A percentile compares a stretch with the other conserved stretches of the same genome.
Evolutionary conservation across 352 stramenopile genomes (phyloP).

Genomic region (Phytophthora pistaciae): DNA sequence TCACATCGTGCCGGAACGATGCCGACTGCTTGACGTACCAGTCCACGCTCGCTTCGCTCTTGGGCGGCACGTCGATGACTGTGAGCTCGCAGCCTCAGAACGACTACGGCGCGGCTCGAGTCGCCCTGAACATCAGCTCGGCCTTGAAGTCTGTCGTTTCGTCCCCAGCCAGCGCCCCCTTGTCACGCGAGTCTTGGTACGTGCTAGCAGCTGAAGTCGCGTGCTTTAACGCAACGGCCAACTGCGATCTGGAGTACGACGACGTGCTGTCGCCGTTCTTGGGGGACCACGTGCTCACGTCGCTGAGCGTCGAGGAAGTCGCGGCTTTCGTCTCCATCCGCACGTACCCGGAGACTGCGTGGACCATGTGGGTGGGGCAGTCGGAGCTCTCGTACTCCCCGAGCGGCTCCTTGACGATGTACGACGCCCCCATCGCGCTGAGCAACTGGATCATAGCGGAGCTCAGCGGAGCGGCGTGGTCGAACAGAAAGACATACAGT

Average conservation of each 20-base stretch:
- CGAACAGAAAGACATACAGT: not conserved
- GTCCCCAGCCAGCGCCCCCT: no score
- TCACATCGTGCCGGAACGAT: not conserved
- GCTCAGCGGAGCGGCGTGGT: not conserved
- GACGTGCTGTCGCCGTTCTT: conserved; percentile 5
- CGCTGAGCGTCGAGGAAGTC: not conserved
- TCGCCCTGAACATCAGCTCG: conserved; percentile 3
- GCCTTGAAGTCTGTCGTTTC: not conserved
- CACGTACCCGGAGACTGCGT: not conserved
- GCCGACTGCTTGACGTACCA: not conserved
- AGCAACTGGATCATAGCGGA: not conserved
- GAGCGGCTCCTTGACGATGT: not conserved
- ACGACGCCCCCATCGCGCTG: not conserved
- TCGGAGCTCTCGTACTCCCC: not conserved
- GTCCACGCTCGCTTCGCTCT: not conserved
- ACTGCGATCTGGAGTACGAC: conserved; percentile 18
- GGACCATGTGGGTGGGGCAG: conserved; percentile 3
- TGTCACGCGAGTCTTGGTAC: no score
- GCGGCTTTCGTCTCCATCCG: not conserved
- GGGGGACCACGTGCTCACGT: not conserved
- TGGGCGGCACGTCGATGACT: not conserved
- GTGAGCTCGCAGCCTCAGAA: not conserved
- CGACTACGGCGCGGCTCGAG: not conserved
- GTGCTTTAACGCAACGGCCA: not conserved
- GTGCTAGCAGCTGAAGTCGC: not conserved